Evolutionary conservation across 2,329 filamentous ascomycete species (phyloP).

Genomic region (Tolypocladium capitatum): DNA sequence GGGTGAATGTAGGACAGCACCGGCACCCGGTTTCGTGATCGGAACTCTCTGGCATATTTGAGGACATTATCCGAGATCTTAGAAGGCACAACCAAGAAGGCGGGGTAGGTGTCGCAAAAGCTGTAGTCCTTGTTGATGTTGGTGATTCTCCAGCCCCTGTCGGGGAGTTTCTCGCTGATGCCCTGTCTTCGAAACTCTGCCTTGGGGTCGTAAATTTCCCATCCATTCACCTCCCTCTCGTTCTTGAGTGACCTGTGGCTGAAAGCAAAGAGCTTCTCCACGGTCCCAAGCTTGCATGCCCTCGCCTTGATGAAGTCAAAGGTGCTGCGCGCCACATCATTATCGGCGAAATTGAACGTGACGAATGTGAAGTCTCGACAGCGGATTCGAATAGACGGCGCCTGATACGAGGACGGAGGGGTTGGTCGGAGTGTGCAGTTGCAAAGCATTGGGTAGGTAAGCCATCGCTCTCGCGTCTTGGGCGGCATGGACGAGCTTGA

Average conservation of each 20-base stretch:
- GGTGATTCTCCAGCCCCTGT: constrained; percentile 79
- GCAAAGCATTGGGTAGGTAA: constrained; percentile 85
- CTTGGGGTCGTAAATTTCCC: constrained; percentile 72
- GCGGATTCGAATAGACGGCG: constrained; percentile 73
- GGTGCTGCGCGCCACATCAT: constrained; percentile 63
- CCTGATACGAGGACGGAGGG: constrained; percentile 53
- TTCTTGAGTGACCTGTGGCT: constrained; percentile 61
- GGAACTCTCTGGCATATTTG: constrained; percentile 82
- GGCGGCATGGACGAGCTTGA: constrained; percentile 13
- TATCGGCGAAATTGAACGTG: constrained; percentile 73
- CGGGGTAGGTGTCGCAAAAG: constrained; percentile 89
- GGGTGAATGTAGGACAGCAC: constrained; percentile 89
- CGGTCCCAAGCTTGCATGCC: constrained; percentile 67
- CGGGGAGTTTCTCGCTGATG: constrained; percentile 64
- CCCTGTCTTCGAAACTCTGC: constrained; percentile 81
- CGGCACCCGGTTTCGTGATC: constrained; percentile 79
- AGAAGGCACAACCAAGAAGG: constrained; percentile 69
- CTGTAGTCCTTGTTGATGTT: constrained; percentile 79
- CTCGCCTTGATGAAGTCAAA: constrained; percentile 75
- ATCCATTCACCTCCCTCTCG: constrained; percentile 66
- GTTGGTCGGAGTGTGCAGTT: constrained; percentile 67
- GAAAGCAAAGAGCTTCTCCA: constrained; percentile 89
- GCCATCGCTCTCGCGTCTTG: constrained; percentile 61
- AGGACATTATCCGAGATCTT: constrained; percentile 93
- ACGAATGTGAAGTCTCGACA: constrained; percentile 92